Base-by-base conservation (phyloP, 2,329 filamentous ascomycete genomes). In the Aspergillus intermedius region DNA sequence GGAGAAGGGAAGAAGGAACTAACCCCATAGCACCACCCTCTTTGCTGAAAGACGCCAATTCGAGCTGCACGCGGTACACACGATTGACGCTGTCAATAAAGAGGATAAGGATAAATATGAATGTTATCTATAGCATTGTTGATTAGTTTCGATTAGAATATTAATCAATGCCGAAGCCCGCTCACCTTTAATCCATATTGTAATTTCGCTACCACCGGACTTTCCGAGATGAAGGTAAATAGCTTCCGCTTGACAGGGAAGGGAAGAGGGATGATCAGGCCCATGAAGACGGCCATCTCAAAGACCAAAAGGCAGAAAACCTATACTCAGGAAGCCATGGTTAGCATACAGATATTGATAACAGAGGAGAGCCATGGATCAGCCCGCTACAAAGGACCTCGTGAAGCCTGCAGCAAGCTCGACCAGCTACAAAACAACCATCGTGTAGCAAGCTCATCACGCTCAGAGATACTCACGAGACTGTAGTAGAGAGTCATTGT, bases 41-140 rank as follows among this genome's bases (percentile, higher is more conserved):
- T 64, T 93, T 89, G 52, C 81, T 76, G 51, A 87, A 85, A 46
- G 83, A 77, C 42, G 83, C 76, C 49, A 97, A 78, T 75, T 98
- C 93, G 55, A 93, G 74, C 74, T 97, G 91, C 48, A 98, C 93
- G 54, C 93, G 88, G 73, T 96, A 98, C 64, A 98, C 93, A 56
- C 93, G 88, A 71, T 86, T 87, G 70, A 97, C 91, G 67, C 90
- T 95, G 75, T 98, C 93, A 63, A 97, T 82, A 75, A 98, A 98
- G 57, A 98, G 85, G 56, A 98, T 95, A 50, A 97, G 78, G 64
- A 98, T 97, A 76, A 98, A 98, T 67, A 98, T 91, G 69, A 98
- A 98, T 2, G 90, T 95, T 49, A 98, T 98, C 82, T 85, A 21
- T 7, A 19, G 8, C 10, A 12, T 7, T 28, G 7, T 40, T 19